Conservation (phyloP, 306 rosid genomes). For the Cucumis melo region DNA sequence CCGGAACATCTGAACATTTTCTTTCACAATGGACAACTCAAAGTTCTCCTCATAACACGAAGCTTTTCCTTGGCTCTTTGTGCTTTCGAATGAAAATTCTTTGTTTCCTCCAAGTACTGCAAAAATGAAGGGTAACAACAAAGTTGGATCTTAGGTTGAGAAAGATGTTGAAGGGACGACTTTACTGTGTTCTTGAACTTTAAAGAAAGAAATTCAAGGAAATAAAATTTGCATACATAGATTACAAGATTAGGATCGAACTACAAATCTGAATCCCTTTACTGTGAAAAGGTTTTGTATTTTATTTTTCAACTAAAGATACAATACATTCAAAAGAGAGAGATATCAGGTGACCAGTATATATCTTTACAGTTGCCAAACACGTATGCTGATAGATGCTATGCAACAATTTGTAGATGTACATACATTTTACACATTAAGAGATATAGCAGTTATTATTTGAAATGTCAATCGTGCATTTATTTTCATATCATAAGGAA, state of each 20-base stretch:
- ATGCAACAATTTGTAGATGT: neutral
- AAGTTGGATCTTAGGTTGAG: neutral
- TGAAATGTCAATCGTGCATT: neutral
- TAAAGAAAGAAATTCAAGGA: neutral
- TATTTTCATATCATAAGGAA: neutral
- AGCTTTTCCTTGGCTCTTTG: constrained; percentile 47
- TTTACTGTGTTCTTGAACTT: neutral
- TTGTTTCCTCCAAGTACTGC: constrained; percentile 54
- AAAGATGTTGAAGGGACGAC: neutral
- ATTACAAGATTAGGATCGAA: neutral
- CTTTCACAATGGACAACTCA: constrained; percentile 43
- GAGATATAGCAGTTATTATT: neutral
- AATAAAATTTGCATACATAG: neutral
- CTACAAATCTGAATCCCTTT: neutral
- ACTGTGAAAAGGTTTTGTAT: neutral
- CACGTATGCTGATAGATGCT: neutral
- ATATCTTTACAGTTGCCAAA: neutral
- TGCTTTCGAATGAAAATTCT: constrained; percentile 39
- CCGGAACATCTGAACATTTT: neutral
- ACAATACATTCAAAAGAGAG: neutral
- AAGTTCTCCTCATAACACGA: constrained; percentile 41
- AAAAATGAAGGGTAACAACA: neutral
- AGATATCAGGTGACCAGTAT: neutral
- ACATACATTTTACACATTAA: neutral
- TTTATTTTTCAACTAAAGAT: too few species aligned